Conservation (phyloP, 2,329 filamentous ascomycete genomes). For the Orbilia oligospora region DNA sequence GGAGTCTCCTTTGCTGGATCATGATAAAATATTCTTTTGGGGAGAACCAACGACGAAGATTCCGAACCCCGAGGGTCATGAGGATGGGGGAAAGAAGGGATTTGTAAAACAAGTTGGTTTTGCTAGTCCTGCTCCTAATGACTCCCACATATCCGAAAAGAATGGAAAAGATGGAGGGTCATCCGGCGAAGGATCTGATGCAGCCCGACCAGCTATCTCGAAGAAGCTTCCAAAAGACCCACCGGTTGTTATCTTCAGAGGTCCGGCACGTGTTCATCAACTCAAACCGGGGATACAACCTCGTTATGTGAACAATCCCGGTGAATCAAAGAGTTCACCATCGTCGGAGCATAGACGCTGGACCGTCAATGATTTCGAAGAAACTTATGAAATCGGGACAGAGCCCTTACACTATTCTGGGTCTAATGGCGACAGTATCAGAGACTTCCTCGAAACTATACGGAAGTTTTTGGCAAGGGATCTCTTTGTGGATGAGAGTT, state of each 20-base stretch:
- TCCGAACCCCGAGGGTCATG: background rate
- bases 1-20: slow-evolving; percentile 24
- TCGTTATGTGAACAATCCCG: background rate
- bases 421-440: slow-evolving; percentile 14
- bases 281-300: slow-evolving; percentile 7
- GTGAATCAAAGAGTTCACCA: background rate
- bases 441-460: background rate
- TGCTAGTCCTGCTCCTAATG: background rate
- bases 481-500: slow-evolving; percentile 1
- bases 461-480: background rate
- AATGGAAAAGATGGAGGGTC: background rate
- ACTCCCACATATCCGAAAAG: background rate
- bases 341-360: background rate
- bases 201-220: background rate
- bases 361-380: background rate
- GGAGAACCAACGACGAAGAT: background rate
- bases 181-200: too few relatives aligned
- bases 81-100: background rate
- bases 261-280: slow-evolving; percentile 2
- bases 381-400: background rate
- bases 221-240: slow-evolving; percentile 13
- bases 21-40: slow-evolving; percentile 39
- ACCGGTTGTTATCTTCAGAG: slow-evolving; percentile 6
- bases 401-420: slow-evolving; percentile 6
- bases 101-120: background rate